Base-by-base conservation (phyloP, 768 basidiomycete species). In the Lentinula lateritia region DNA sequence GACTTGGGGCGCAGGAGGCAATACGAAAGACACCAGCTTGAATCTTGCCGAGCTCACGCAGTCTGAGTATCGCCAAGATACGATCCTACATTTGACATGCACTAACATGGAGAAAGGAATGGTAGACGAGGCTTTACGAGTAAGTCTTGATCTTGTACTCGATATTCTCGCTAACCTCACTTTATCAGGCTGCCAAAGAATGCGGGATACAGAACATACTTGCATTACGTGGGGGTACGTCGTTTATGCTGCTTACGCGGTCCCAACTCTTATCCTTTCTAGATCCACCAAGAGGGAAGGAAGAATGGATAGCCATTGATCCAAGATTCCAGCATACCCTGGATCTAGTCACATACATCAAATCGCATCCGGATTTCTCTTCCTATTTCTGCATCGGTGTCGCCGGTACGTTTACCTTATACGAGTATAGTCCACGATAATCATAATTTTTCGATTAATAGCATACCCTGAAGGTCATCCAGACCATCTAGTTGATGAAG, bases 1-100 rank as follows among this genome's bases (percentile, higher is more conserved):
- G 20, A 98, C 97, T 68, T 98, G 97, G 97, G 97, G 97, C 48
- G 96, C 97, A 0, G 96, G 97, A 9, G 96, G 97, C 2, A 86
- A 87, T 6, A 98, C 96, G 0, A 93, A 84, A 66, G 91, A 95
- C 38, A 82, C 90, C 36, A 92, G 87, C 69, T 77, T 99, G 43
- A 94, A 95, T 65, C 83, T 99, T 2, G 95, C 95, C 0, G 83
- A 83, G 10, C 73, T 93, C 59, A 85, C 85, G 1, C 92, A 94
- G 71, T 75, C 78, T 16, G 84, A 87, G 60, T 83, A 92, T 72
- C 86, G 83, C 1, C 76, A 95, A 48, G 92, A 97, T 66, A 95
- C 93, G 0, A 83, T 97, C 63, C 78, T 99, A 71, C 97, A 99
- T 76, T 73, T 99, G 66, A 98, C 96, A 6, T 98, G 96, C 77